Conservation (phyloP, 768 basidiomycete genomes). For the Hebeloma cylindrosporum region DNA sequence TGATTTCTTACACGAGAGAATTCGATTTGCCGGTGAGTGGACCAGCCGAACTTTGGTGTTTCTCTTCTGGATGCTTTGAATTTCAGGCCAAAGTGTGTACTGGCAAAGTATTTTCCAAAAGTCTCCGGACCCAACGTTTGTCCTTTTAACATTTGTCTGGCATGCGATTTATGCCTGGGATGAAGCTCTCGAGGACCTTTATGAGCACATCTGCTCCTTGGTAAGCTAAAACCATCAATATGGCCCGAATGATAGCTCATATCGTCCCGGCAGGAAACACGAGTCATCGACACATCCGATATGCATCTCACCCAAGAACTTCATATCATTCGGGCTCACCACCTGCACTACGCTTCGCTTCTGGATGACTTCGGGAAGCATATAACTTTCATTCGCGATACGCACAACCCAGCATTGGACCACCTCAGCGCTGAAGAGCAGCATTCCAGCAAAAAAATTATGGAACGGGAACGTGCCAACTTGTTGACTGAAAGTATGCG, state of each 20-base stretch:
- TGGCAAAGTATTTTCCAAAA: slow-evolving; percentile 43
- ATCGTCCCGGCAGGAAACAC: slow-evolving; percentile 42
- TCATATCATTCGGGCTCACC: slow-evolving; percentile 59
- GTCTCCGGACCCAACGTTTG: slow-evolving; percentile 54
- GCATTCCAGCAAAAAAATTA: slow-evolving; percentile 29
- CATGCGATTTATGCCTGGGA: slow-evolving; percentile 65
- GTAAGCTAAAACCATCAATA: slow-evolving; percentile 31
- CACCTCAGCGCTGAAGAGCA: slow-evolving; percentile 27
- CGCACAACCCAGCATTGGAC: slow-evolving; percentile 54
- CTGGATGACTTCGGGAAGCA: slow-evolving; percentile 55
- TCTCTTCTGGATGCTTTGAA: slow-evolving; percentile 1
- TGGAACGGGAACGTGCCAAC: slow-evolving; percentile 49
- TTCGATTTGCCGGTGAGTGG: slow-evolving; percentile 43
- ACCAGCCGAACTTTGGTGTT: background rate
- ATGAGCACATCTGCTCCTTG: slow-evolving; percentile 48
- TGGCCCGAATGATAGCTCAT: background rate
- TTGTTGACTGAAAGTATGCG: slow-evolving; percentile 52
- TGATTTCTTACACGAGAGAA: slow-evolving; percentile 43
- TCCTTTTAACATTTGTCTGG: slow-evolving; percentile 56
- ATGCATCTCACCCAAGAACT: slow-evolving; percentile 52
- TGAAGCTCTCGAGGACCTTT: slow-evolving; percentile 53
- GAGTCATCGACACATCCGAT: slow-evolving; percentile 42
- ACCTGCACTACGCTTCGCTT: slow-evolving; percentile 56
- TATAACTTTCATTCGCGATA: slow-evolving; percentile 48
- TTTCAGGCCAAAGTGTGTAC: slow-evolving; percentile 43